Evolutionary conservation across 2,329 filamentous ascomycete genomes (phyloP).

Genomic region (Trichoderma simmonsii): DNA sequence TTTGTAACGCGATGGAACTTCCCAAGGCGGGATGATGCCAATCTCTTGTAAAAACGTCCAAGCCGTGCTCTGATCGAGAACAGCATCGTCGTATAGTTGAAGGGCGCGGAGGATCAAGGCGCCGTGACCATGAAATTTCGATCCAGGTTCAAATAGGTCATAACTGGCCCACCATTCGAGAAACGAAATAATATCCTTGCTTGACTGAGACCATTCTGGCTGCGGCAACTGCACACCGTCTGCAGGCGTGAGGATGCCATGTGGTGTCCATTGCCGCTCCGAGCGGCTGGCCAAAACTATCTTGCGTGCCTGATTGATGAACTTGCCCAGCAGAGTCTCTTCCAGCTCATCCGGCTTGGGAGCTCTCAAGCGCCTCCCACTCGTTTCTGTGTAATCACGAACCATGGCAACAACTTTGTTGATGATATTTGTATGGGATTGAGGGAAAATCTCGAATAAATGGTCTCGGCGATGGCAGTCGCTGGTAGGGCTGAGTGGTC

Average conservation of each 20-base stretch:
- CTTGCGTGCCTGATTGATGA: constrained; percentile 48
- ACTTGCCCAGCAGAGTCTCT: constrained; percentile 36
- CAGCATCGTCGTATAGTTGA: constrained; percentile 51
- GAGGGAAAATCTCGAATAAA: constrained; percentile 56
- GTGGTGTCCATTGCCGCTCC: constrained; percentile 46
- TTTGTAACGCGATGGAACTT: constrained; percentile 63
- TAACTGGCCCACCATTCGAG: constrained; percentile 66
- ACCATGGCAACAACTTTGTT: constrained; percentile 33
- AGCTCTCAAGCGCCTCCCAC: constrained; percentile 21
- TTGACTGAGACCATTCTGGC: constrained; percentile 30
- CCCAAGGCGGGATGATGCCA: constrained; percentile 67
- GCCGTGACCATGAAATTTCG: constrained; percentile 58
- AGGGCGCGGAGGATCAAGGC: constrained; percentile 61
- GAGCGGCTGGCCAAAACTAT: constrained; percentile 52
- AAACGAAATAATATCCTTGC: constrained; percentile 59
- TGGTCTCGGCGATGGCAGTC: constrained; percentile 48
- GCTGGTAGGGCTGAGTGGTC: constrained; percentile 47
- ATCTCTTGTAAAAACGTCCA: constrained; percentile 74
- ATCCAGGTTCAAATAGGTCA: constrained; percentile 49
- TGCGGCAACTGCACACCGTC: constrained; percentile 23
- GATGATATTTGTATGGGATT: constrained; percentile 29
- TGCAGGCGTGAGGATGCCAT: constrained; percentile 43
- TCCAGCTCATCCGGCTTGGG: constrained; percentile 22
- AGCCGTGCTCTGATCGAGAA: constrained; percentile 42
- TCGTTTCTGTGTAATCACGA: constrained; percentile 31